These are phyloP conservation scores for Bipolaris victoriae DNA, from an alignment of 2,329 filamentous ascomycete genomes.

Conservation along the genomic window DNA sequence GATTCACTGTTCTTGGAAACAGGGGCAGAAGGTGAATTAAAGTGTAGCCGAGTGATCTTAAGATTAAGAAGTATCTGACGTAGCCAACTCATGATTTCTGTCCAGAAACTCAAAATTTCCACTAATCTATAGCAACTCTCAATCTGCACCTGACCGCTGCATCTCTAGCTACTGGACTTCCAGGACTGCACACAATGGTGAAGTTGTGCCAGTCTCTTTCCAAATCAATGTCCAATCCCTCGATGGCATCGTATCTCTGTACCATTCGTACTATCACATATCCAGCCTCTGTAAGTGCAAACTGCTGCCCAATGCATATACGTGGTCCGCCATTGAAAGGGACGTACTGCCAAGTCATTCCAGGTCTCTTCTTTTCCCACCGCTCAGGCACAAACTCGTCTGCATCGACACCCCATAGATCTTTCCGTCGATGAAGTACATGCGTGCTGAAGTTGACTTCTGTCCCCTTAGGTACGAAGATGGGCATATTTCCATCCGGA, in stretches of 20 bases:
- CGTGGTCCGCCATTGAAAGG: constrained; percentile 37
- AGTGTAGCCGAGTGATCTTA: too few relatives aligned
- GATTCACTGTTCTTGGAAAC: too few relatives aligned
- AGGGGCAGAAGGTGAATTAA: too few relatives aligned
- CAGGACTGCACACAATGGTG: constrained; percentile 10
- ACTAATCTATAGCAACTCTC: constrained; percentile 9
- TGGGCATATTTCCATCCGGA: constrained; percentile 25
- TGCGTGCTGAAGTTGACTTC: constrained; percentile 18
- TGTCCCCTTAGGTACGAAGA: constrained; percentile 29
- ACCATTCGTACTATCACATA: constrained; percentile 13
- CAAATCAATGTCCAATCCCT: constrained; percentile 6
- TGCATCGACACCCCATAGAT: constrained; percentile 33
- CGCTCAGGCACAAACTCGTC: constrained; percentile 32
- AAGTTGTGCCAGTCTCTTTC: constrained; percentile 13
- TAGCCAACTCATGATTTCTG: background rate
- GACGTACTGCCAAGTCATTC: constrained; percentile 26
- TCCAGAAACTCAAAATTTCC: background rate
- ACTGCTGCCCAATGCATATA: constrained; percentile 30
- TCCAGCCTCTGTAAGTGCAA: constrained; percentile 25
- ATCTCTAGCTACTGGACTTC: constrained; percentile 3
- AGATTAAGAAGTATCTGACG: too few relatives aligned
- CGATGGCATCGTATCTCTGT: constrained; percentile 8
- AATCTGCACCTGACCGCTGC: constrained; percentile 6
- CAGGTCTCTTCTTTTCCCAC: constrained; percentile 21
- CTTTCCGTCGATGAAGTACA: constrained; percentile 27